Percentiles rank a stretch among this genome's conserved stretches.
Conservation (phyloP, 2,329 filamentous ascomycete species). For the Botrytis galanthina region DNA sequence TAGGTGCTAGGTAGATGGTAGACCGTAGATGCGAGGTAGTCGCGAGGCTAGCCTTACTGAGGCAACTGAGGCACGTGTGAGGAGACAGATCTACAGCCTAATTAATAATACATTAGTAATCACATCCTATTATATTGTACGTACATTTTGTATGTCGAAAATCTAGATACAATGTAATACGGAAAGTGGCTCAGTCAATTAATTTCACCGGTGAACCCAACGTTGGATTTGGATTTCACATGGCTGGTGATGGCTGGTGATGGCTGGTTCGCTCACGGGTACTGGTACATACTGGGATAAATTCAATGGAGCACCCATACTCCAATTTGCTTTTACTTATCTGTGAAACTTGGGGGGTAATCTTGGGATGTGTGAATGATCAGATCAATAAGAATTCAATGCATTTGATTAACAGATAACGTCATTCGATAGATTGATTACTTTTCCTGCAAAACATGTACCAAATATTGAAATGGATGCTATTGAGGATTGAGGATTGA, state of each 20-base stretch:
- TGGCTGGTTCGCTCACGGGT: neutral
- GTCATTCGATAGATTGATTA: neutral
- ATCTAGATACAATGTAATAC: neutral
- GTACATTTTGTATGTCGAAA: neutral
- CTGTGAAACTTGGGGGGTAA: slow-evolving; percentile 14
- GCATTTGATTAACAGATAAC: slow-evolving; percentile 16
- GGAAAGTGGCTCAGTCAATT: neutral
- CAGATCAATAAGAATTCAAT: slow-evolving; percentile 19
- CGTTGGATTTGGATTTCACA: neutral
- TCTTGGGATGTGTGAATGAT: slow-evolving; percentile 7
- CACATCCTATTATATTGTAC: neutral
- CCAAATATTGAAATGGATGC: too few species aligned
- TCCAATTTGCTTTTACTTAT: neutral
- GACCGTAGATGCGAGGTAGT: neutral
- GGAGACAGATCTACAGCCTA: neutral
- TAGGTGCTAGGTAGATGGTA: neutral
- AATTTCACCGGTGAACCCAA: neutral
- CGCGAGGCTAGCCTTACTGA: neutral
- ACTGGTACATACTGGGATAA: neutral
- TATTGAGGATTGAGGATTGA: neutral
- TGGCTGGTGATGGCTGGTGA: neutral
- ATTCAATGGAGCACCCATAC: neutral
- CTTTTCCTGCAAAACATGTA: neutral
- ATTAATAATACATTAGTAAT: neutral
- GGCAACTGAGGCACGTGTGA: neutral